Conservation (phyloP, 1,139 yeast genomes). For the Sugiyamaella grinbergsii region DNA sequence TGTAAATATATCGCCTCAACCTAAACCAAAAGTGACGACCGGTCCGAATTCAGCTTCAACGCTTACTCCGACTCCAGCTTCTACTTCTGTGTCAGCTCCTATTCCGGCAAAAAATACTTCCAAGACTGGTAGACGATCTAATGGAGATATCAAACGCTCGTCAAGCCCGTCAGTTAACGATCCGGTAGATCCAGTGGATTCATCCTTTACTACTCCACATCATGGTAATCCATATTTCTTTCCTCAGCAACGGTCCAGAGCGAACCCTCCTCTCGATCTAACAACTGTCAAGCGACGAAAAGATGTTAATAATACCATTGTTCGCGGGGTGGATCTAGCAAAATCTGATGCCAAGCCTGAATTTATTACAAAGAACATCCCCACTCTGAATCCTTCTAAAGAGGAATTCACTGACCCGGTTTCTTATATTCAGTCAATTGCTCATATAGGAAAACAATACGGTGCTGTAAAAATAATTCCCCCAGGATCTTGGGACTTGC, state of each 20-base stretch:
- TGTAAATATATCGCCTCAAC: background rate
- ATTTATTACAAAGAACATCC: constrained; percentile 41
- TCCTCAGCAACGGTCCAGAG: constrained; percentile 48
- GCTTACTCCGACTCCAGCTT: background rate
- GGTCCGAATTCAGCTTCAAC: background rate
- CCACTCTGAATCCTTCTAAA: constrained; percentile 50
- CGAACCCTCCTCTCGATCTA: constrained; percentile 48
- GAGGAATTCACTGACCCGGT: constrained; percentile 52
- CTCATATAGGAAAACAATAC: constrained; percentile 48
- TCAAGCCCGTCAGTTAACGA: background rate
- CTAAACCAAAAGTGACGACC: background rate
- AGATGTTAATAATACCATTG: constrained; percentile 14
- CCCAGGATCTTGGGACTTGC: constrained; percentile 47
- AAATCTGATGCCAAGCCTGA: constrained; percentile 9
- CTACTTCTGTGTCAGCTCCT: background rate
- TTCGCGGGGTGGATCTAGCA: constrained; percentile 6
- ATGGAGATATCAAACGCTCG: background rate
- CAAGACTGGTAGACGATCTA: background rate
- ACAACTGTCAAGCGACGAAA: constrained; percentile 40
- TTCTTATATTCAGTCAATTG: constrained; percentile 37
- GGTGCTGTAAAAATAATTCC: constrained; percentile 77
- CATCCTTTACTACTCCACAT: constrained; percentile 19
- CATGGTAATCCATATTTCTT: constrained; percentile 43
- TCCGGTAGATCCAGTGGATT: constrained; percentile 2
- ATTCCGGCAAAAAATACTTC: too few species aligned